Evolutionary conservation across 306 rosid species (phyloP).

Genomic region (Lathyrus oleraceus): DNA sequence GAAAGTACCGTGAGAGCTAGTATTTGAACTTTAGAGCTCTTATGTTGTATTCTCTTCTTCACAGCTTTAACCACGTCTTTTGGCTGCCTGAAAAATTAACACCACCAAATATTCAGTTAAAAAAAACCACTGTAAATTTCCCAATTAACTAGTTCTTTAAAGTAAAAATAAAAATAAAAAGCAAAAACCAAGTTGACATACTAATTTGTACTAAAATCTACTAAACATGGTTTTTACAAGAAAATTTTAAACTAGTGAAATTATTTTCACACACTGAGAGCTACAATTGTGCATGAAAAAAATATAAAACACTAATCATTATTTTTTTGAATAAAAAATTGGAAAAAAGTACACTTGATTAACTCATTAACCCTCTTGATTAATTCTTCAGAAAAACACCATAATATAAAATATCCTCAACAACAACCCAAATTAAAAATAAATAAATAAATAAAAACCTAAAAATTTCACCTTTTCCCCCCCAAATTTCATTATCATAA

Average conservation of each 20-base stretch:
- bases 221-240: constrained; percentile 4
- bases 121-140: not conserved
- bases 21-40: constrained; percentile 80
- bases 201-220: constrained; percentile 20
- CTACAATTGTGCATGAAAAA: constrained; percentile 20
- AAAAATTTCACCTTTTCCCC: not conserved
- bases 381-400: constrained; percentile 9
- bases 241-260: not conserved
- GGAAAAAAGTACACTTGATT: not conserved
- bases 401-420: constrained; percentile 8
- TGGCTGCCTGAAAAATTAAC: constrained; percentile 74
- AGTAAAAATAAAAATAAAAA: not conserved
- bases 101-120: constrained; percentile 35
- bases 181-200: constrained; percentile 6
- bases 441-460: not conserved
- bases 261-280: not conserved
- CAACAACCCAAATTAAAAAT: not conserved
- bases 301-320: not conserved
- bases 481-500: constrained; percentile 30
- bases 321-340: not conserved
- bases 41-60: constrained; percentile 93
- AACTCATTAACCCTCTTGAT: constrained; percentile 11
- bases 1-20: constrained; percentile 78
- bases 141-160: constrained; percentile 15
- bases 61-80: constrained; percentile 96